Base-by-base conservation (phyloP, 1,139 yeast species). In the Kurtzmaniella quercitrusa region DNA sequence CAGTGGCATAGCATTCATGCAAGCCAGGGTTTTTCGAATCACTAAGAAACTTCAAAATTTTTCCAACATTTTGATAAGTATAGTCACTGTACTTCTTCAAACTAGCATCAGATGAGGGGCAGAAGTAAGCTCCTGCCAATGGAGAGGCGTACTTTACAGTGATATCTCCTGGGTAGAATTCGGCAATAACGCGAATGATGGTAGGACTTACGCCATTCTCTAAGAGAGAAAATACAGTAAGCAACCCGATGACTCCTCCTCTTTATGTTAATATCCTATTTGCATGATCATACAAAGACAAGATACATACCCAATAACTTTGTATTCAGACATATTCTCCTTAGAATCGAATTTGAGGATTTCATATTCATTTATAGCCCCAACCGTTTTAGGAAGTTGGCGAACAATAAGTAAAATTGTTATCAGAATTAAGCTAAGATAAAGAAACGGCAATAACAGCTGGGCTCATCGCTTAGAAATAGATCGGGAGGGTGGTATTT, bases 241-340 rank as follows among this genome's bases (percentile, higher is more conserved):
- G 60, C 12, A 60, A 54, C 2, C 65, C 65, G 19, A 58, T 55
- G 19, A 62, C 48, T 3, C 66, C 66, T 16, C 61, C 43, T 9
- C 56, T 50, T n/a, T 10, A n/a, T 17, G 25, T 39, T 29, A 39
- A 8, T 15, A 7, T 16, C 41, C 36, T 33, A 37, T 39, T 38
- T 17, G 16, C n/a, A n/a, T n/a, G n/a, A 12, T 14, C 19, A 12
- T 4, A 23, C 17, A 14, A 12, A 29, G 12, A 5, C 12, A 17
- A 9, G 3, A n/a, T 17, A 45, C 47, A 19, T 45, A 45, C 48
- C 48, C 48, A 40, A 45, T 34, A 11, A 45, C 39, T 11, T 40
- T 46, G 18, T 34, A 33, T 18, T 41, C 45, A 5, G 42, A 33
- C 45, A 44, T 44, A 11, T 25, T 3, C 10, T 10, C 14, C 14